Evolutionary conservation across 2,329 filamentous ascomycete species (phyloP), one percentile per base, ranked within the genome.

Genomic region (Fusarium sp.): DNA sequence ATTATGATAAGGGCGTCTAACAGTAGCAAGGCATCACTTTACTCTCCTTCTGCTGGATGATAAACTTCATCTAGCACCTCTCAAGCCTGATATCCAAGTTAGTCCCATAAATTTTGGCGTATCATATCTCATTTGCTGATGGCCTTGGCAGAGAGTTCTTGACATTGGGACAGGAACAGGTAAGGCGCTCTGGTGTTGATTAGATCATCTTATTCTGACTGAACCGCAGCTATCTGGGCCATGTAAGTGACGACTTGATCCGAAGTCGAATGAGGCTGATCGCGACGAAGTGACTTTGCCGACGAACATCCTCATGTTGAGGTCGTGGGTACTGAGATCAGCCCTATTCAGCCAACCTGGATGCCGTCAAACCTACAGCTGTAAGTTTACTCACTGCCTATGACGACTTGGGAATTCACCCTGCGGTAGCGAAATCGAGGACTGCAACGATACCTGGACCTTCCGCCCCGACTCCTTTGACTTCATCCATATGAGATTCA

Each of bases 301-400:
- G 55, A 71, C 9, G 67, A 71, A 9, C 61, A 71, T 20, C 56
- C 68, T 11, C 20, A 56, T 4, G 50, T 53, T 15, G 68, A 71
- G 18, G 67, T 71, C 9, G 31, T 58, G 28, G 68, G 67, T 4
- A 71, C 68, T 16, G 68, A 71, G 6, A 67, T 71, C 7, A 71
- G 66, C 5, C 68, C 68, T 7, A 67, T 67, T 3, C 61, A 71
- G 15, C 68, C 68, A 1, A 57, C 35, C 13, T 71, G 68, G 68
- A 35, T 71, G 4, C 67, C 68, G 1, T 39, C 68, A 6, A 71
- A 71, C 11, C 7, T 67, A 3, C 39, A n/a, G 12, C 61, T 67
- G 53, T 59, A 48, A 31, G 61, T 36, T 3, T 7, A 13, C 9
- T 5, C 22, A n/a, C 0, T 8, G 18, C 1, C 3, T 3, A 7